Conservation (phyloP, 192 early-diverging fungal species). For the Backusella liffmaniae region DNA sequence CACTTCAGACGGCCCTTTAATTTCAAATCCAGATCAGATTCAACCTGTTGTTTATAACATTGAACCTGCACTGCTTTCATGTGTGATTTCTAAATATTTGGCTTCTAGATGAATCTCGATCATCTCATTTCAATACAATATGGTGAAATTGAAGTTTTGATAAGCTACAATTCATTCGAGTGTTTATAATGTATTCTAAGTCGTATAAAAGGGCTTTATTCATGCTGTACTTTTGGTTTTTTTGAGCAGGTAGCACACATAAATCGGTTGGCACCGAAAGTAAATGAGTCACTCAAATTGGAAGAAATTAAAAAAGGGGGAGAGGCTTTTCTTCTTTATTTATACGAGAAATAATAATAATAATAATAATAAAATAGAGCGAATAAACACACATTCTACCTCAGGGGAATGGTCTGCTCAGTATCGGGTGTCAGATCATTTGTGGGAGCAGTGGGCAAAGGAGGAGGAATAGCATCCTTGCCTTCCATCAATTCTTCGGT, state of each 20-base stretch:
- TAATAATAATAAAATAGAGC: not conserved
- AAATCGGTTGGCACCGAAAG: not conserved
- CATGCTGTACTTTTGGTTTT: not conserved
- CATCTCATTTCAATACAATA: too few relatives aligned
- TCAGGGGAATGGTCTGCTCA: conserved; percentile 6
- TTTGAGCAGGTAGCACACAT: not conserved
- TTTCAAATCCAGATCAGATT: conserved; percentile 1
- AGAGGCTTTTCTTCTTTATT: not conserved
- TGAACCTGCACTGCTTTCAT: too few relatives aligned
- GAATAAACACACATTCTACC: not conserved
- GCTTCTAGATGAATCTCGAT: too few relatives aligned
- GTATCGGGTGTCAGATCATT: conserved; percentile 9
- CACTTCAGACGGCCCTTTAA: not conserved
- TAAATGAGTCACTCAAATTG: not conserved
- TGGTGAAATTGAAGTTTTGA: too few relatives aligned
- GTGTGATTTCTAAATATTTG: not conserved
- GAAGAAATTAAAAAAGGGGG: too few relatives aligned
- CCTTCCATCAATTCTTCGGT: not conserved
- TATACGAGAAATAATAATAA: not conserved
- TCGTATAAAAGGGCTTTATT: not conserved
- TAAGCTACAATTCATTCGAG: too few relatives aligned
- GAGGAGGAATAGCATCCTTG: not conserved
- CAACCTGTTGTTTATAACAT: too few relatives aligned
- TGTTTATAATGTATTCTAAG: too few relatives aligned
- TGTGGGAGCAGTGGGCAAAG: not conserved